Conservation (phyloP, 805 yeast genomes). For the Saccharomycopsis olivae region DNA sequence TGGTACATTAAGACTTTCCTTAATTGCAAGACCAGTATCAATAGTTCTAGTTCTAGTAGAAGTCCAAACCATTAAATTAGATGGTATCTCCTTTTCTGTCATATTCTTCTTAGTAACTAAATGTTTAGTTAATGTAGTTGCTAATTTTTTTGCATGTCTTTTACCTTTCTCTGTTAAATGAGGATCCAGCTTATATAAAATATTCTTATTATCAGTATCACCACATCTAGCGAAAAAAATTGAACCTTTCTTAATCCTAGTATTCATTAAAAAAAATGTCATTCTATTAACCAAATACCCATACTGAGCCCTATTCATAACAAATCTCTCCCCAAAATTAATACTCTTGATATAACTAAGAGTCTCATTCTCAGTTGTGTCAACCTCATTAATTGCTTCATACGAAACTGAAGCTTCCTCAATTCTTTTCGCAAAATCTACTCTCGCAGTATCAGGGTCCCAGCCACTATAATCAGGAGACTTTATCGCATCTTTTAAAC, state of each 20-base stretch:
- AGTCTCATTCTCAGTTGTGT: slow-evolving; percentile 28
- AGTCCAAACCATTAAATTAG: slow-evolving; percentile 75
- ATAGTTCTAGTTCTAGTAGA: slow-evolving; percentile 80
- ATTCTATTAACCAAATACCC: slow-evolving; percentile 89
- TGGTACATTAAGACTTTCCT: slow-evolving; percentile 43
- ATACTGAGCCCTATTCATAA: slow-evolving; percentile 68
- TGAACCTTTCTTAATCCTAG: slow-evolving; percentile 76
- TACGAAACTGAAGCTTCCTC: slow-evolving; percentile 57
- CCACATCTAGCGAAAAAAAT: slow-evolving; percentile 89
- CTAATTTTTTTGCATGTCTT: slow-evolving; percentile 53
- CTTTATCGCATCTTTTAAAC: slow-evolving; percentile 73
- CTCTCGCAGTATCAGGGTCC: slow-evolving; percentile 63
- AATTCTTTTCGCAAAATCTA: slow-evolving; percentile 68
- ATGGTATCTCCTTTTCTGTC: slow-evolving; percentile 23
- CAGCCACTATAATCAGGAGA: slow-evolving; percentile 82
- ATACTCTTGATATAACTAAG: slow-evolving; percentile 75
- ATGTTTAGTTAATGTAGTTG: slow-evolving; percentile 39
- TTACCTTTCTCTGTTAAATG: slow-evolving; percentile 68
- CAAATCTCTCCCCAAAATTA: slow-evolving; percentile 80
- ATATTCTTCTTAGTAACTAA: slow-evolving; percentile 22
- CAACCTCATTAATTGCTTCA: slow-evolving; percentile 47
- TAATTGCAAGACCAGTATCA: slow-evolving; percentile 65
- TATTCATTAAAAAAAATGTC: slow-evolving; percentile 84
- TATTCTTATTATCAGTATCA: slow-evolving; percentile 38
- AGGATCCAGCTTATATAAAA: slow-evolving; percentile 66